Evolutionary conservation across 2,329 filamentous ascomycete species (phyloP).

Genomic region (Niveomyces coronatus): DNA sequence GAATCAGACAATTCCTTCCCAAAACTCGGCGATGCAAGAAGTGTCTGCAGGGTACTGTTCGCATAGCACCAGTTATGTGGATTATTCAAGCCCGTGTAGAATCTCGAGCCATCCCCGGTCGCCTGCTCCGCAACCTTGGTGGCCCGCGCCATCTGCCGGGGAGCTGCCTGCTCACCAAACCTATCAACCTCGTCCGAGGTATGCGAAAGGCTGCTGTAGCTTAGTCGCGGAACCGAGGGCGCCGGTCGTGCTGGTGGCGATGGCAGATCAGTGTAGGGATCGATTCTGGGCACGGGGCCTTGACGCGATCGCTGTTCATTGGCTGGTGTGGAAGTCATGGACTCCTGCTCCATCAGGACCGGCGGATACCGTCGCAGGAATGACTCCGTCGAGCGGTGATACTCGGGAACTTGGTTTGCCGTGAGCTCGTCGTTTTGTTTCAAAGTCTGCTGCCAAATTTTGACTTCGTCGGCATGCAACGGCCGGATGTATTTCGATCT

Average conservation of each 20-base stretch:
- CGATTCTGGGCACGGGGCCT: conserved; percentile 21
- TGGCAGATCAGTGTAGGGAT: conserved; percentile 38
- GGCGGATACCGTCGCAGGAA: conserved; percentile 77
- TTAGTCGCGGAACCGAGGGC: conserved; percentile 56
- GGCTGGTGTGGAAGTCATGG: conserved; percentile 39
- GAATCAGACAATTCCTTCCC: conserved; percentile 49
- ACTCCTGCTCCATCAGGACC: conserved; percentile 49
- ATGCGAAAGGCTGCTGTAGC: conserved; percentile 64
- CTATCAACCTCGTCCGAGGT: conserved; percentile 24
- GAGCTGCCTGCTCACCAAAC: conserved; percentile 29
- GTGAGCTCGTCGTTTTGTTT: conserved; percentile 51
- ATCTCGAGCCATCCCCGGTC: conserved; percentile 26
- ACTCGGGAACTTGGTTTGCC: conserved; percentile 37
- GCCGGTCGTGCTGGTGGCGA: conserved; percentile 55
- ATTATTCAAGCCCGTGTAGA: conserved; percentile 60
- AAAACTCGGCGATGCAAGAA: conserved; percentile 65
- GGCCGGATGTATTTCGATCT: conserved; percentile 47
- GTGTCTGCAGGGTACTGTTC: conserved; percentile 78
- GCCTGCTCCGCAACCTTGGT: conserved; percentile 33
- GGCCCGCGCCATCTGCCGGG: conserved; percentile 27
- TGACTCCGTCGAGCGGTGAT: conserved; percentile 67
- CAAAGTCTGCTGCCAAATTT: conserved; percentile 68
- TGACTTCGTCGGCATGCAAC: conserved; percentile 71
- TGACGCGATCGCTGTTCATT: conserved; percentile 17
- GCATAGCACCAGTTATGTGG: conserved; percentile 82